Percentiles rank a stretch among this genome's conserved stretches.
These are phyloP conservation scores for Endothia cerciana DNA, from an alignment of 2,329 filamentous ascomycete species.

Conservation along the genomic window DNA sequence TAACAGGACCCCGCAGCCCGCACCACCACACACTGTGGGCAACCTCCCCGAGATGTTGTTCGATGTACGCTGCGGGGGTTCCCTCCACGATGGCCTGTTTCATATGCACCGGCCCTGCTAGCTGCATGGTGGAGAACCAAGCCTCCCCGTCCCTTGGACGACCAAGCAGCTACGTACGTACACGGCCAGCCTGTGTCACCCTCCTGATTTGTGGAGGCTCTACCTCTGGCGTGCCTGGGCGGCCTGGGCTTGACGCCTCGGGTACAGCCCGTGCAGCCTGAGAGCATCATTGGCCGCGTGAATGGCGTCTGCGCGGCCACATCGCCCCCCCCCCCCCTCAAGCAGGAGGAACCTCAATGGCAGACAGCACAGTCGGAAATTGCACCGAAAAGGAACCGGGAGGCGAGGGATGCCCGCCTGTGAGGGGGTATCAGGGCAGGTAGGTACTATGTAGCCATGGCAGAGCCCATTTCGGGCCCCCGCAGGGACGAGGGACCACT, in stretches of 20 bases:
- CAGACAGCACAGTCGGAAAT: not conserved
- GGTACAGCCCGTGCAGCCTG: not conserved
- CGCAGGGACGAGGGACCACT: not conserved
- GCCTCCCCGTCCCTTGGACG: not conserved
- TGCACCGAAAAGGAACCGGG: not conserved
- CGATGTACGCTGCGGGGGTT: not conserved
- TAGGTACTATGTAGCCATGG: no score
- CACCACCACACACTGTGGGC: not conserved
- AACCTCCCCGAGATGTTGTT: not conserved
- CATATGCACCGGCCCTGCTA: not conserved
- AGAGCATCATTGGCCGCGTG: not conserved
- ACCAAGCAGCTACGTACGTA: constrained; percentile 1
- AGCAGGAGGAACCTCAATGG: not conserved
- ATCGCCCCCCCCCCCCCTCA: not conserved
- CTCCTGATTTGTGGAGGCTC: not conserved
- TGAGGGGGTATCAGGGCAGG: not conserved
- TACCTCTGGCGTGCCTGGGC: not conserved
- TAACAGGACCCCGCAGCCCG: not conserved
- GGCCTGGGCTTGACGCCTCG: not conserved
- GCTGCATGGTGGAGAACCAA: not conserved
- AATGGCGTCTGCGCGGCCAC: not conserved
- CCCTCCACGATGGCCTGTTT: not conserved
- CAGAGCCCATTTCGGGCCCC: not conserved
- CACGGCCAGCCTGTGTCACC: not conserved
- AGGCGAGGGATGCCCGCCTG: not conserved